A percentile compares a stretch with the other conserved stretches of the same genome.
Evolutionary conservation across 169 alveolate species (phyloP).

Genomic region (Cyclospora cayetanensis): DNA sequence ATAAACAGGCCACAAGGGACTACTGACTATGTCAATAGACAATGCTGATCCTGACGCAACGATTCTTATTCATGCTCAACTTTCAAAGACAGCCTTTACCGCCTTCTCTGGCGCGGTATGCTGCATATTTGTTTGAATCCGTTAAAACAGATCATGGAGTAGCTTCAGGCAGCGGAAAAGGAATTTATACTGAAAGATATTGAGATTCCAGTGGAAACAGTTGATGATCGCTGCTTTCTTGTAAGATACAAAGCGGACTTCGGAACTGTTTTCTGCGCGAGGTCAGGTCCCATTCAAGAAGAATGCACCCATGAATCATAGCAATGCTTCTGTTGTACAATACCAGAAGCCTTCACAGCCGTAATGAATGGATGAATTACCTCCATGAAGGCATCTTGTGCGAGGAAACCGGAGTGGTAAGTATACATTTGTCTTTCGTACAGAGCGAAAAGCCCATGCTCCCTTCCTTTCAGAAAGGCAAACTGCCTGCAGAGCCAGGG

Average conservation of each 20-base stretch:
- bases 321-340: neutral
- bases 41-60: conserved; percentile 57
- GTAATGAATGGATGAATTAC: conserved; percentile 52
- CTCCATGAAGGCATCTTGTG: conserved; percentile 60
- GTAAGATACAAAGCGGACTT: neutral
- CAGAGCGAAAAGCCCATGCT: neutral
- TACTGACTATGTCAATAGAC: conserved; percentile 54
- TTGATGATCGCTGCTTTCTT: conserved; percentile 54
- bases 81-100: neutral
- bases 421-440: neutral
- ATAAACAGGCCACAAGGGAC: conserved; percentile 39
- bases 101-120: conserved; percentile 50
- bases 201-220: conserved; percentile 47
- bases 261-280: conserved; percentile 55
- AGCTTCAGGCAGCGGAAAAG: conserved; percentile 23
- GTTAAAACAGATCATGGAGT: no score
- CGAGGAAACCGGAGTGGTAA: conserved; percentile 65
- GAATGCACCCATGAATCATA: neutral
- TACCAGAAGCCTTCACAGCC: conserved; percentile 26
- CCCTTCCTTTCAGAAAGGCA: conserved; percentile 57
- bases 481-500: conserved; percentile 69
- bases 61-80: conserved; percentile 36
- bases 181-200: conserved; percentile 41
- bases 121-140: neutral
- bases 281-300: neutral